Evolutionary conservation across 2,329 filamentous ascomycete genomes (phyloP).

Genomic region (Fusarium sp.): DNA sequence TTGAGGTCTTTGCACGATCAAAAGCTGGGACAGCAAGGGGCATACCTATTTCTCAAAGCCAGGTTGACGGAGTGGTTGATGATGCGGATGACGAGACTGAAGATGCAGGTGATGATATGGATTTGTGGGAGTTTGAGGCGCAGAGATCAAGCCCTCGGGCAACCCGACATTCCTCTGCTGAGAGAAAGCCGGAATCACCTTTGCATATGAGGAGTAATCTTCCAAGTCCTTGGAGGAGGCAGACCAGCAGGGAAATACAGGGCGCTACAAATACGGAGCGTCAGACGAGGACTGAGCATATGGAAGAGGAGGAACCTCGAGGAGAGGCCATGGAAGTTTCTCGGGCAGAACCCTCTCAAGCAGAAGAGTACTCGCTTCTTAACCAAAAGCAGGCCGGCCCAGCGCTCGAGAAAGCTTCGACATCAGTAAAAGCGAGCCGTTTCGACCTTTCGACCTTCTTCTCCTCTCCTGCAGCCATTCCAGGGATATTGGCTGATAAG

Average conservation of each 20-base stretch:
- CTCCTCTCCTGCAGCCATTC: constrained; percentile 61
- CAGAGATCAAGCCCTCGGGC: constrained; percentile 55
- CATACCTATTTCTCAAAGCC: constrained; percentile 9
- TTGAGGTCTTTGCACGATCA: constrained; percentile 42
- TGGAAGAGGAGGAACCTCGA: constrained; percentile 12
- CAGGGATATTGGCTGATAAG: constrained; percentile 48
- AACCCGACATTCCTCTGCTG: constrained; percentile 44
- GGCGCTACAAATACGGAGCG: neutral
- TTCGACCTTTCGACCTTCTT: constrained; percentile 65
- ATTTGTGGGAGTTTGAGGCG: constrained; percentile 68
- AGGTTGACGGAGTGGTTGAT: constrained; percentile 26
- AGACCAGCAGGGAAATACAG: constrained; percentile 36
- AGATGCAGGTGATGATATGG: constrained; percentile 54
- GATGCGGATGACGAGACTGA: constrained; percentile 33
- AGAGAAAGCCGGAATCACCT: constrained; percentile 36
- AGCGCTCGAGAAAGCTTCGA: constrained; percentile 26
- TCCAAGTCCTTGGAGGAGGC: constrained; percentile 54
- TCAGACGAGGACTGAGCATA: constrained; percentile 1
- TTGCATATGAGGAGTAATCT: constrained; percentile 39
- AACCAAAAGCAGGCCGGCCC: constrained; percentile 41
- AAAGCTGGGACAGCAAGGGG: neutral
- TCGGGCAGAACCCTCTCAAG: constrained; percentile 32
- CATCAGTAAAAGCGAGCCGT: constrained; percentile 45
- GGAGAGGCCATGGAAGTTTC: constrained; percentile 25
- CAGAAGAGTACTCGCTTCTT: constrained; percentile 58